phyloP scores from a whole-genome alignment of 2,329 filamentous ascomycete species.

The Neonectria faginata region DNA sequence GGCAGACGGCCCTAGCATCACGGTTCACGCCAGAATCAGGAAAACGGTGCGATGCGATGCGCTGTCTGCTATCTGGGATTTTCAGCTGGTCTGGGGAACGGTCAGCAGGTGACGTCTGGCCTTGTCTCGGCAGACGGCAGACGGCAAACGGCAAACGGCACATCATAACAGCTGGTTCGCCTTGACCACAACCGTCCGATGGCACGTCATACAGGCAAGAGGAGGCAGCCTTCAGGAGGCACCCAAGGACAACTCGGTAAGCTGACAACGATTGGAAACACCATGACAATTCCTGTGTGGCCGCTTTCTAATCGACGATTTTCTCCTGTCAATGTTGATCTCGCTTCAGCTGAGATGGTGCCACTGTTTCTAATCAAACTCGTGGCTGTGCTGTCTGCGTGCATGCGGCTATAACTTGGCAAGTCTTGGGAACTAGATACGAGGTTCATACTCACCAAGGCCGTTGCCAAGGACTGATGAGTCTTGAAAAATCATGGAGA shows the following conservation, averaged over 20 bases:
- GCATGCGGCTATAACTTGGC: background rate
- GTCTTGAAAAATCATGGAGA: background rate
- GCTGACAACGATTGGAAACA: background rate
- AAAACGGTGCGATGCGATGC: background rate
- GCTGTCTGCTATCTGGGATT: background rate
- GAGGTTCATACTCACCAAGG: background rate
- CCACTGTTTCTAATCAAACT: background rate
- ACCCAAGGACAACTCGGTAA: background rate
- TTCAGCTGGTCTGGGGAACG: background rate
- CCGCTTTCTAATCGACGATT: background rate
- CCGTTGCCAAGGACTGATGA: background rate
- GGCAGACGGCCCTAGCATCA: background rate
- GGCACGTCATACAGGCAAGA: background rate
- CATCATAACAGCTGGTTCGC: background rate
- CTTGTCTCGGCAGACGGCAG: background rate
- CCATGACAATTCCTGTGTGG: background rate
- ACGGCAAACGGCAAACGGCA: background rate
- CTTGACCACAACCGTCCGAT: background rate
- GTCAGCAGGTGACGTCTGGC: background rate
- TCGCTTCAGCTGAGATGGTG: background rate
- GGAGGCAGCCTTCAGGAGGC: background rate
- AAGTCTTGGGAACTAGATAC: background rate
- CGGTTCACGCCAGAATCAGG: background rate
- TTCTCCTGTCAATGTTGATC: background rate
- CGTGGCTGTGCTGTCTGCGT: background rate